These are phyloP conservation scores for Coemansia sp. DNA, from an alignment of 192 early-diverging fungal genomes.

Conservation along the genomic window DNA sequence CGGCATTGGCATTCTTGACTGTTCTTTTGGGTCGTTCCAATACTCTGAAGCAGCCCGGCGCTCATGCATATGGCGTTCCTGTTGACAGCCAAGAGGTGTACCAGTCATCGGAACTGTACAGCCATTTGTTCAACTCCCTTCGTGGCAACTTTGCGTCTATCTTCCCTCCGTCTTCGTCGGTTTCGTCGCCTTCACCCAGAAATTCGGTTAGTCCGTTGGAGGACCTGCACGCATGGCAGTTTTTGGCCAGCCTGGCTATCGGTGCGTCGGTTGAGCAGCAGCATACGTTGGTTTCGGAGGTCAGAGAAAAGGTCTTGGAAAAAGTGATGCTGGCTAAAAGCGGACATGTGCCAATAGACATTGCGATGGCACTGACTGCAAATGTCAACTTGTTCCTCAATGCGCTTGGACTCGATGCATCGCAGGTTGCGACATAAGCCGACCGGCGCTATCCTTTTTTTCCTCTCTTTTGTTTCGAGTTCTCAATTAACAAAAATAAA, in stretches of 20 bases:
- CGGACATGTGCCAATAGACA: constrained; percentile 57
- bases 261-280: constrained; percentile 95
- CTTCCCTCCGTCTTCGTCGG: constrained; percentile 61
- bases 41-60: constrained; percentile 71
- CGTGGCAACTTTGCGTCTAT: constrained; percentile 71
- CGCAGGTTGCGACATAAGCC: constrained; percentile 32
- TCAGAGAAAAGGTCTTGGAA: constrained; percentile 79
- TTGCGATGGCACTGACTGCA: constrained; percentile 64
- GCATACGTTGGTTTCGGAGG: constrained; percentile 86
- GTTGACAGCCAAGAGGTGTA: constrained; percentile 33
- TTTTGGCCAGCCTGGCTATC: constrained; percentile 92
- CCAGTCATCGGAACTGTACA: constrained; percentile 76
- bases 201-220: constrained; percentile 43
- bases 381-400: constrained; percentile 97
- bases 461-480: too few relatives aligned
- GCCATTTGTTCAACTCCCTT: constrained; percentile 74
- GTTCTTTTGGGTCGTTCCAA: constrained; percentile 88
- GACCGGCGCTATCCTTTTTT: too few relatives aligned
- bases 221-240: constrained; percentile 98
- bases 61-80: constrained; percentile 23
- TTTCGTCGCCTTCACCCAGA: constrained; percentile 39
- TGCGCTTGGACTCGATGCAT: constrained; percentile 84
- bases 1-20: constrained; percentile 86
- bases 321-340: constrained; percentile 67
- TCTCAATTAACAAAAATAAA: not conserved